phyloP scores from a whole-genome alignment of 345 rosid species.

The Euphorbia peplus region DNA sequence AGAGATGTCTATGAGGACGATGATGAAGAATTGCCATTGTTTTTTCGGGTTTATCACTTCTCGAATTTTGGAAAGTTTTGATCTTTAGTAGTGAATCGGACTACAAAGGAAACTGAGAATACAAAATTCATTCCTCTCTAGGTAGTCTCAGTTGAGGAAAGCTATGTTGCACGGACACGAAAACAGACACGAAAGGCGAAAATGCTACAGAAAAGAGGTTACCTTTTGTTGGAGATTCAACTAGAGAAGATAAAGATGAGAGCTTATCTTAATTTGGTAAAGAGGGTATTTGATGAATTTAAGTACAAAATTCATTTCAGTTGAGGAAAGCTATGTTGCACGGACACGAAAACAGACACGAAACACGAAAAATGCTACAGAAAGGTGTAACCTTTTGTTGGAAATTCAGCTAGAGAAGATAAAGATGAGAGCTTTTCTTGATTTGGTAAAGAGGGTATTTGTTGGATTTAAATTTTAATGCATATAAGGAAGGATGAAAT shows the following conservation, averaged over 20 bases:
- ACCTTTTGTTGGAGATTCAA: conserved; percentile 10
- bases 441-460: not conserved
- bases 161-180: no score
- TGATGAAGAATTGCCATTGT: conserved; percentile 23
- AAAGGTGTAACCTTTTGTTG: conserved; percentile 10
- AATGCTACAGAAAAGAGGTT: no score
- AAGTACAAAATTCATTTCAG: no score
- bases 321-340: no score
- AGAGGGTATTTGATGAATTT: no score
- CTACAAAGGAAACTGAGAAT: conserved; percentile 40
- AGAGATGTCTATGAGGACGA: conserved; percentile 44
- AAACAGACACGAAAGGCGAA: no score
- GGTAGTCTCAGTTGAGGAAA: no score
- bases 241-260: not conserved
- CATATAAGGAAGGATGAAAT: not conserved
- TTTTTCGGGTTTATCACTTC: not conserved
- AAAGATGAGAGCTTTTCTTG: not conserved
- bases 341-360: no score
- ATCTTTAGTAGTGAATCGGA: conserved; percentile 33
- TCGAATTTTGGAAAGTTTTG: not conserved
- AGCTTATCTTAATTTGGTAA: no score
- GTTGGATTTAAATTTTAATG: no score
- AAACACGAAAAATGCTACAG: no score
- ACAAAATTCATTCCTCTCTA: conserved; percentile 31
- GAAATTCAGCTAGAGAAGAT: not conserved